Conservation (phyloP, 2,329 filamentous ascomycete genomes). For the Fusarium paranaense region DNA sequence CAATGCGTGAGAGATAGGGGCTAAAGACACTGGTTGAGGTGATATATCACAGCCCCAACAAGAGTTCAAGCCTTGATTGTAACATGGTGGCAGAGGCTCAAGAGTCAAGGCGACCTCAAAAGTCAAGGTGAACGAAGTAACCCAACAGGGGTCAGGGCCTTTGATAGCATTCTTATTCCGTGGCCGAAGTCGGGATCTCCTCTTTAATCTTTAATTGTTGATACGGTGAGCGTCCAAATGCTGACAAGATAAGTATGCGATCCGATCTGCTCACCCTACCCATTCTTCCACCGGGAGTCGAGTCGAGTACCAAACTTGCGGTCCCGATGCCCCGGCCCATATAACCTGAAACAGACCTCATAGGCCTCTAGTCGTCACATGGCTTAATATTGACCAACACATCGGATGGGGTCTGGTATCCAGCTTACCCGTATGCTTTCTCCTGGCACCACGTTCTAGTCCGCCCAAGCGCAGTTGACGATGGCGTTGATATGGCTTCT, state of each 20-base stretch:
- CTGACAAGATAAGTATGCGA: neutral
- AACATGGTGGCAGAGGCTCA: neutral
- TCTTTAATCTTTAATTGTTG: conserved; percentile 1
- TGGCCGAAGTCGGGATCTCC: conserved; percentile 1
- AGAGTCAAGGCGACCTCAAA: neutral
- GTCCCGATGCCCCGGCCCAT: neutral
- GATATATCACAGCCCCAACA: neutral
- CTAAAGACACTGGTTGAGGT: neutral
- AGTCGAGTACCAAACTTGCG: neutral
- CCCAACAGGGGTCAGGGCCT: neutral
- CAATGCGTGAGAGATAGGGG: neutral
- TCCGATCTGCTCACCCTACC: neutral
- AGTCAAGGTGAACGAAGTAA: neutral
- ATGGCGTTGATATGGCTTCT: neutral
- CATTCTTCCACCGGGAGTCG: neutral
- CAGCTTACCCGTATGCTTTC: conserved; percentile 4
- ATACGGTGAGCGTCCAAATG: neutral
- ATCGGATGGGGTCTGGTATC: neutral
- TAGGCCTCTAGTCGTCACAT: conserved; percentile 6
- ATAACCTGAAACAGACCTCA: neutral
- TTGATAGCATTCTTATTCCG: neutral
- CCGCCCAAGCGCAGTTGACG: neutral
- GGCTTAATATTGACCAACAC: neutral
- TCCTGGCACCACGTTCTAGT: neutral
- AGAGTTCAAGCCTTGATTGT: neutral